Evolutionary conservation across 1,139 yeast genomes (phyloP), one percentile per base, ranked within the genome.

Genomic region (Geotrichum fermentans): DNA sequence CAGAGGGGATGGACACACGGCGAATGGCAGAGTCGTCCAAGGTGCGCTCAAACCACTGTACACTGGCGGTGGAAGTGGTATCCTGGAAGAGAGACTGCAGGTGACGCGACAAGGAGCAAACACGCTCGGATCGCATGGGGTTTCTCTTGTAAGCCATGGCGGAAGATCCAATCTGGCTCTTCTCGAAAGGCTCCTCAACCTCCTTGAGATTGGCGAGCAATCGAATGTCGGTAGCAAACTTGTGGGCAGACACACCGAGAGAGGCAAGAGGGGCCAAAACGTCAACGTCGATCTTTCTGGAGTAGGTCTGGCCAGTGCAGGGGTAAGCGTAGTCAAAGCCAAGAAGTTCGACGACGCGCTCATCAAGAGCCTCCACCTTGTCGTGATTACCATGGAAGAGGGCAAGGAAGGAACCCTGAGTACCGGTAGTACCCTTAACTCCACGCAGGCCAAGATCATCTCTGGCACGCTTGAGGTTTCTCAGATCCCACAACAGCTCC

Each of bases 71-170:
- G 71, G 89, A 94, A 60, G 92, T 83, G 47, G 97, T 95, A 69
- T 92, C 97, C 65, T 78, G 88, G 73, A 84, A 84, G 61, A 89
- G 75, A 18, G 96, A 84, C 59, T 96, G 96, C 70, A 92, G 71
- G 70, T 92, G 97, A 75, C 98, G 86, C 24, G 97, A 81, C 59
- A 94, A 78, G 22, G 98, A 92, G 73, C 99, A 92, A 54, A 92
- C 97, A 69, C 99, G 83, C 74, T 92, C 99, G 66, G 94, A 84
- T 75, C 99, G 84, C 99, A 92, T 92, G 69, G 99, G 99, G 75
- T 92, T 92, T 74, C 99, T 86, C 79, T 92, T 92, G 77, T 92
- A 92, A 26, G 99, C 99, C 99, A 92, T 92, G 38, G 98, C 98
- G 52, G 90, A 80, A 18, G 97, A 90, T 37, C 99, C 99, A 66